Conservation (phyloP, 495 filamentous ascomycete species). For the Amphirosellinia nigrospora region DNA sequence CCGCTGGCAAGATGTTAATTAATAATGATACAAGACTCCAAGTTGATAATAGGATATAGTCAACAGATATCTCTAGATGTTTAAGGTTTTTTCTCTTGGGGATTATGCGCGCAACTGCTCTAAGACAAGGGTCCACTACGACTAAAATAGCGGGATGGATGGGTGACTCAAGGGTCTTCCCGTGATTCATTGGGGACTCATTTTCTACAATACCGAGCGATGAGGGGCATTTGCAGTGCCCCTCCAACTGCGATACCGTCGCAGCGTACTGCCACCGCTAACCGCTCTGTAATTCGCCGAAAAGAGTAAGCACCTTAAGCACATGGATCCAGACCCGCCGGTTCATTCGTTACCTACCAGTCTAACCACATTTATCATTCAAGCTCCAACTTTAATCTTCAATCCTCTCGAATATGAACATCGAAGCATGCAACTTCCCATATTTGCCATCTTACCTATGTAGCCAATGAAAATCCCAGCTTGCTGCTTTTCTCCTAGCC, state of each 20-base stretch:
- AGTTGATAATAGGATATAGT: not conserved
- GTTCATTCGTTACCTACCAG: too few species aligned
- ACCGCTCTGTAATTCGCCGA: slow-evolving; percentile 31
- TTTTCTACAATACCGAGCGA: slow-evolving; percentile 6
- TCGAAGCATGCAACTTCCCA: slow-evolving; percentile 1
- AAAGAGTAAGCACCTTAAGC: slow-evolving; percentile 26
- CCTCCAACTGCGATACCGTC: slow-evolving; percentile 32
- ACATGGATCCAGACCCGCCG: slow-evolving; percentile 1
- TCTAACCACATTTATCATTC: not conserved
- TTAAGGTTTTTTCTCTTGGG: not conserved
- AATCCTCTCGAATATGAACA: not conserved
- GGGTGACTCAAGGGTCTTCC: slow-evolving; percentile 17
- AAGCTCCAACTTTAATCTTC: not conserved
- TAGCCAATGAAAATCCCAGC: not conserved
- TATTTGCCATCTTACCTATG: not conserved
- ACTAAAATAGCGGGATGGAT: not conserved
- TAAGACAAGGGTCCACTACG: not conserved
- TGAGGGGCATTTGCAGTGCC: slow-evolving; percentile 21
- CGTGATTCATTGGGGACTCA: slow-evolving; percentile 18
- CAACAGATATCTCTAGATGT: not conserved
- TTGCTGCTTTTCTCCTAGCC: not conserved
- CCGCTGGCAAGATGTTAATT: not conserved
- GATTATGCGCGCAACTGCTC: not conserved
- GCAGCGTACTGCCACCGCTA: slow-evolving; percentile 26
- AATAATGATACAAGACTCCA: not conserved